Evolutionary conservation across 106 monocot species (phyloP), one percentile per base, ranked within the genome.

Genomic region (Acorus gramineus): DNA sequence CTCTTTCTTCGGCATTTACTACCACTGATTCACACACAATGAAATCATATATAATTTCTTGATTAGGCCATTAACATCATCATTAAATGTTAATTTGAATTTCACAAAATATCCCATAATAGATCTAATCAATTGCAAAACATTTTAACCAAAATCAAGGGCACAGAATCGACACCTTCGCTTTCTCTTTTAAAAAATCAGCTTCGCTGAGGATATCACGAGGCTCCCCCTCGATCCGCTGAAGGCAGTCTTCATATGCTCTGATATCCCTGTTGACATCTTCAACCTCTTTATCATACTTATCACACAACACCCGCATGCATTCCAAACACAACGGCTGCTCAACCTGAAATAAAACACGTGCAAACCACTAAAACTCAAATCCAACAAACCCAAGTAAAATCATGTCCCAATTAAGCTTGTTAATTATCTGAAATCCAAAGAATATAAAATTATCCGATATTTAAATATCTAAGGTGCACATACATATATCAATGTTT

Each of bases 311-410:
- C 12, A 98, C 58, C 42, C 88, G 65, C 91, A 98, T 88, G 78
- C 98, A 98, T 47, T 98, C 98, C 72, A 98, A 76, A 69, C 92
- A 98, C 44, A 87, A 71, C 56, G 98, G 98, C 68, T 98, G 98
- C 61, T 98, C 91, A 69, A 98, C 83, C 98, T 98, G 70, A 45
- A 56, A 14, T 75, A 62, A 48, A 55, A 59, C 8, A 8, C 8
- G 10, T 28, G 28, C 28, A 28, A 28, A 28, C 28, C 28, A 28
- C 28, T 28, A 28, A 28, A 28, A 28, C 28, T 28, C 28, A 28
- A 28, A 28, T 28, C 28, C 28, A 28, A 28, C 28, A 28, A 28
- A 28, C 28, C 28, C 28, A 28, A 28, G 28, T 28, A 28, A 0
- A 28, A 28, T 28, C 28, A 28, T 28, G 28, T 28, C 28, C 28